Evolutionary conservation across 768 basidiomycete genomes (phyloP), one percentile per base, ranked within the genome.

Genomic region (Rhodosporidiobolus odoratus): DNA sequence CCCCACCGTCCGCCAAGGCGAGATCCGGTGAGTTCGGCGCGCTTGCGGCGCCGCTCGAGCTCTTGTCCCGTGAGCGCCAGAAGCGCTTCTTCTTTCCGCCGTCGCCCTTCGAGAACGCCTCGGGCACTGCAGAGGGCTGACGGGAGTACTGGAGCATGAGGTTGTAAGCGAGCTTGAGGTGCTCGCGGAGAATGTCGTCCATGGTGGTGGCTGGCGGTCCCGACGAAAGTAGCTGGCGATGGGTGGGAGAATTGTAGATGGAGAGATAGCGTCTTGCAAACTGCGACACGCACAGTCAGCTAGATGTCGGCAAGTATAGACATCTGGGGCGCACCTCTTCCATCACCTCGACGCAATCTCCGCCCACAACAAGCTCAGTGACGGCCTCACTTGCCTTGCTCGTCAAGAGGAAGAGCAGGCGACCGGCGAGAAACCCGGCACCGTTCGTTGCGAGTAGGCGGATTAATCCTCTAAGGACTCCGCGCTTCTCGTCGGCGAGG

Each of bases 81-180:
- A 65, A 68, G 25, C 63, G 59, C 47, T 43, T 65, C 64, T 69
- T 62, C 66, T 58, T 60, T 23, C 54, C 41, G 30, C 37, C 13
- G 17, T 56, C 62, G 23, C 7, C 12, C 4, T n/a, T 35, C 58
- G 41, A 21, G 45, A 6, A n/a, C 19, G 25, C 17, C 21, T 64
- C 37, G 21, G 70, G 43, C 7, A 54, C 43, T 38, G 19, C 27
- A 1, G 58, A 13, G 0, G 62, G 65, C 34, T 57, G 60, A 2
- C 74, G 69, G 0, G 72, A 61, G 64, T 72, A 76, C 52, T 76
- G 75, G 8, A 76, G 68, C 65, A 75, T 72, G 32, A 77, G 67
- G 64, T 68, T 76, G 75, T 75, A 77, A 4, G 65, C 59, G 62
- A 76, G 66, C 69, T 77, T 77, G 66, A 77, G 70, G 65, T 76